These are phyloP conservation scores for Yamadazyma philogaea DNA, from an alignment of 805 yeast genomes.

Conservation along the genomic window DNA sequence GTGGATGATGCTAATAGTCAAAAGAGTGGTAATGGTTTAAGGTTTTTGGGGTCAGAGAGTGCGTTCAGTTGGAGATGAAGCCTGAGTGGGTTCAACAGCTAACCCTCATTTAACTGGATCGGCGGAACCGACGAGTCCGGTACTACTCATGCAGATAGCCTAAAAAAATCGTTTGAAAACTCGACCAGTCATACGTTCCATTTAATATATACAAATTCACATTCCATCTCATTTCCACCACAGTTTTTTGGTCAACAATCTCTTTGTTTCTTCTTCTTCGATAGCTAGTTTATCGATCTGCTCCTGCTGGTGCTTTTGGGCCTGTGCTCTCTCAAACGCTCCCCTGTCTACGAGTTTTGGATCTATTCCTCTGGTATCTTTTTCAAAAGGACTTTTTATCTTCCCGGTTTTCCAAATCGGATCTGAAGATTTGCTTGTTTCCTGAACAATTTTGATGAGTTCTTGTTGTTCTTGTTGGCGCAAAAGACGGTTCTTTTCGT, in stretches of 20 bases:
- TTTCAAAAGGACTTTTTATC: constrained; percentile 65
- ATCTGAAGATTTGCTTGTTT: constrained; percentile 64
- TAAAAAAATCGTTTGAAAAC: too few relatives aligned
- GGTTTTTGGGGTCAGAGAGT: constrained; percentile 23
- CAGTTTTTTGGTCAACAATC: constrained; percentile 22
- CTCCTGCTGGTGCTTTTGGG: constrained; percentile 34
- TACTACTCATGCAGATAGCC: too few relatives aligned
- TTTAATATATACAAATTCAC: background rate
- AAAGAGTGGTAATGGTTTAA: constrained; percentile 23
- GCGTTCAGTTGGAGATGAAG: constrained; percentile 17
- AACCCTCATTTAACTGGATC: too few relatives aligned
- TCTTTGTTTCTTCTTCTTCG: constrained; percentile 28
- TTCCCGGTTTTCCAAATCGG: constrained; percentile 84
- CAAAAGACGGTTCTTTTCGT: constrained; percentile 59
- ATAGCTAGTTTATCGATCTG: constrained; percentile 31
- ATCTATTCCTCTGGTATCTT: constrained; percentile 34
- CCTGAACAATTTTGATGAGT: constrained; percentile 61
- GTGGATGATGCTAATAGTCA: constrained; percentile 70
- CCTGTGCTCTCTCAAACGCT: constrained; percentile 46
- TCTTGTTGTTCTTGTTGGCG: constrained; percentile 68
- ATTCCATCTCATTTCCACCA: constrained; percentile 12
- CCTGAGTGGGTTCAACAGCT: too few relatives aligned
- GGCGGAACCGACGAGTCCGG: too few relatives aligned
- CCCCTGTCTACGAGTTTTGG: constrained; percentile 43
- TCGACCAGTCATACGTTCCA: too few relatives aligned